Percentiles rank a stretch among this genome's conserved stretches.
These are phyloP conservation scores for Earliella scabrosa DNA, from an alignment of 1,284 basidiomycete species.

Conservation along the genomic window DNA sequence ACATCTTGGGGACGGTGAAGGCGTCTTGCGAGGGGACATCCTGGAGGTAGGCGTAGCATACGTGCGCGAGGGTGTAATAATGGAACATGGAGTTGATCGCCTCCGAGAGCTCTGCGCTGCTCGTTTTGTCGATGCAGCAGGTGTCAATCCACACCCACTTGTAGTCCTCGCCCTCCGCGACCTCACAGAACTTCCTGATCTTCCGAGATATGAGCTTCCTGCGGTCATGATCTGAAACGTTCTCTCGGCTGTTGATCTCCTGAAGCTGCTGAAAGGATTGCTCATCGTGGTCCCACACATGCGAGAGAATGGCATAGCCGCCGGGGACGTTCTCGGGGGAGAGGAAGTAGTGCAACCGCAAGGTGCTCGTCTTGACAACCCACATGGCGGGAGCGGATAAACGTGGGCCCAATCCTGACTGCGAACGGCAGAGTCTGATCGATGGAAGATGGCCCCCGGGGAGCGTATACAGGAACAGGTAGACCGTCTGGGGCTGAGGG, in stretches of 20 bases:
- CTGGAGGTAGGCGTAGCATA: slow-evolving; percentile 12
- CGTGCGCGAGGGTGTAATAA: slow-evolving; percentile 5
- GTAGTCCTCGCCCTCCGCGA: slow-evolving; percentile 9
- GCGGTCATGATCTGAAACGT: background rate
- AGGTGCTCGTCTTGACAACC: background rate
- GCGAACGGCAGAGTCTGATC: too few species aligned
- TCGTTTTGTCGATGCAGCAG: slow-evolving; percentile 16
- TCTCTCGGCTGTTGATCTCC: background rate
- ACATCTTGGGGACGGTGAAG: background rate
- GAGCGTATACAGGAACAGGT: too few species aligned
- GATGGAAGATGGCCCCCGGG: too few species aligned
- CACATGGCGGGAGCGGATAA: background rate
- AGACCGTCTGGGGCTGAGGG: too few species aligned
- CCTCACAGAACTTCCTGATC: slow-evolving; percentile 4
- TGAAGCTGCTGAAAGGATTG: background rate
- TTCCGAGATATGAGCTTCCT: slow-evolving; percentile 3
- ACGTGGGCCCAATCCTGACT: too few species aligned
- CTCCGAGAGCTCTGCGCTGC: slow-evolving; percentile 14
- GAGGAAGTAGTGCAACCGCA: background rate
- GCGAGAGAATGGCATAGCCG: slow-evolving; percentile 3
- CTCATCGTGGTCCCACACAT: background rate
- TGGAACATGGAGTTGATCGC: slow-evolving; percentile 16
- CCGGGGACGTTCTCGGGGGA: background rate
- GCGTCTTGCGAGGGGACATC: background rate
- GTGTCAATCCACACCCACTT: slow-evolving; percentile 15